phyloP scores from a whole-genome alignment of 495 filamentous ascomycete species.

The Aspergillus conjunctus region DNA sequence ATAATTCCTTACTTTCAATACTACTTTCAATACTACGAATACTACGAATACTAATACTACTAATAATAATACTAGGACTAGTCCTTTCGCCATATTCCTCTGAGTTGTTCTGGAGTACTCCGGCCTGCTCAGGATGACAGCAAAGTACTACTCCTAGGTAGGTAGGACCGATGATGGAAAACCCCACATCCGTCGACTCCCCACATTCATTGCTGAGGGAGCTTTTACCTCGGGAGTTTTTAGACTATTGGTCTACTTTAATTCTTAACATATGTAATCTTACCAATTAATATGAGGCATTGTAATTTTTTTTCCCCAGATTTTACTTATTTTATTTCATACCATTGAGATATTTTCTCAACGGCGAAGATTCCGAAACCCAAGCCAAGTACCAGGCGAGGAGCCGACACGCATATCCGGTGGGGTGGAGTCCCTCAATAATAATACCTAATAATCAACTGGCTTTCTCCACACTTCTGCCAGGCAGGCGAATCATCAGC shows the following conservation, averaged over 20 bases:
- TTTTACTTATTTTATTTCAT: no score
- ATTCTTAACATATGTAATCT: no score
- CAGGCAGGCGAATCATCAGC: neutral
- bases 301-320: neutral
- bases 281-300: neutral
- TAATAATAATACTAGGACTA: neutral
- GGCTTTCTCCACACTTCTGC: neutral
- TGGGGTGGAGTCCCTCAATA: no score
- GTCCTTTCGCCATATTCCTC: no score
- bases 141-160: no score
- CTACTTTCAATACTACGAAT: neutral
- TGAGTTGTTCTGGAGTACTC: no score
- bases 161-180: neutral
- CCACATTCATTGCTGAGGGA: neutral
- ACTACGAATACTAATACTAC: neutral
- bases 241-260: neutral
- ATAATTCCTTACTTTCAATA: no score
- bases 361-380: no score
- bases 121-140: no score
- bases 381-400: no score
- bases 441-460: neutral
- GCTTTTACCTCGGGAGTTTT: neutral
- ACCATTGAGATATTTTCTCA: no score
- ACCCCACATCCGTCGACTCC: slow-evolving; percentile 2
- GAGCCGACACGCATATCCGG: no score